Conservation (phyloP, 2,329 filamentous ascomycete genomes). For the Verticillium nonalfalfae region DNA sequence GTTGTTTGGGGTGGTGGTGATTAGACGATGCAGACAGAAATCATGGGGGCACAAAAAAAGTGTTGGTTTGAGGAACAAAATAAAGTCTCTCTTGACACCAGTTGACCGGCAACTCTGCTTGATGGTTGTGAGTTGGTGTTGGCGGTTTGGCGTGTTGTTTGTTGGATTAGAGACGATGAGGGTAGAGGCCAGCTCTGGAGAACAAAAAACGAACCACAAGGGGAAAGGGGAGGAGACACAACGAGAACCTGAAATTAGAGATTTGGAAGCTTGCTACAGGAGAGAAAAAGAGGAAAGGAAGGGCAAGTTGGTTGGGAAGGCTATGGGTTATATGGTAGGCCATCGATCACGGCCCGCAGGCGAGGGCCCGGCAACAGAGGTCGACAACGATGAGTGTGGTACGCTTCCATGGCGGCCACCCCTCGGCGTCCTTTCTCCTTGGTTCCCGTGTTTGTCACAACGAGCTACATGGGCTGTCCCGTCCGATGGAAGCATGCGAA, state of each 20-base stretch:
- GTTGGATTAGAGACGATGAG: slow-evolving; percentile 20
- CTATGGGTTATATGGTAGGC: slow-evolving; percentile 22
- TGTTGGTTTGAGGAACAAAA: slow-evolving; percentile 13
- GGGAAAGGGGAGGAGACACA: slow-evolving; percentile 33
- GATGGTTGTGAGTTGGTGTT: slow-evolving; percentile 10
- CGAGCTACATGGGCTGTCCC: neutral
- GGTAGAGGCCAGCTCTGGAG: slow-evolving; percentile 51
- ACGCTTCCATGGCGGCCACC: neutral
- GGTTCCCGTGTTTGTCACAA: neutral
- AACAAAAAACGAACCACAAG: slow-evolving; percentile 27
- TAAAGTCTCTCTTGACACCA: slow-evolving; percentile 22
- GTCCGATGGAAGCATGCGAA: neutral
- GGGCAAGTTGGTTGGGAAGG: slow-evolving; percentile 21
- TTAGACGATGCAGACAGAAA: slow-evolving; percentile 22
- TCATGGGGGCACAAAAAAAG: slow-evolving; percentile 12
- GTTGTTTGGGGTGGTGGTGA: slow-evolving; percentile 19
- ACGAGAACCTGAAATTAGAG: slow-evolving; percentile 46
- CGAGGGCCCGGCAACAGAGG: slow-evolving; percentile 7
- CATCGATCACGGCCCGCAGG: neutral
- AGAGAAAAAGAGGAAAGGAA: slow-evolving; percentile 35
- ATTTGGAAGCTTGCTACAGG: slow-evolving; percentile 62
- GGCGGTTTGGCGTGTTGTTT: neutral
- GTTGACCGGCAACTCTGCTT: slow-evolving; percentile 33
- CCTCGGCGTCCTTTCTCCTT: neutral
- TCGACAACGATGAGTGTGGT: neutral